These are phyloP conservation scores for Thielaviopsis ethacetica DNA, from an alignment of 2,329 filamentous ascomycete species.

Conservation along the genomic window DNA sequence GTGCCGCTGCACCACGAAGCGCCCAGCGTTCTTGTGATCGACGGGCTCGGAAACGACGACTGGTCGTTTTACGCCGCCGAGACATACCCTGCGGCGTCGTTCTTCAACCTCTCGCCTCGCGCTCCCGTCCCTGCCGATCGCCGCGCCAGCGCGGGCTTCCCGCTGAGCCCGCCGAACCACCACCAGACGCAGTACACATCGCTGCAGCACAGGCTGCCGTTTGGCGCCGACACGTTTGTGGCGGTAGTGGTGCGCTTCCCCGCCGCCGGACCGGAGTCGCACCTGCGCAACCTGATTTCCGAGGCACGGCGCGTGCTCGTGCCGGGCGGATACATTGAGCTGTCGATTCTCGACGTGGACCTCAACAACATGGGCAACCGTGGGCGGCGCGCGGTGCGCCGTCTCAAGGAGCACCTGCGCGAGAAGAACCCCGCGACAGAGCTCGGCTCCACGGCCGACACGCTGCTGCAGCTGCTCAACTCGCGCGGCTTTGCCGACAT, in stretches of 20 bases:
- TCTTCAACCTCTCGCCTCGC: conserved; percentile 58
- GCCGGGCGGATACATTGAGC: conserved; percentile 63
- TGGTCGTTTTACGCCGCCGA: conserved; percentile 79
- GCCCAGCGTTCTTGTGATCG: conserved; percentile 56
- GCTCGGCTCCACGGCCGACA: conserved; percentile 42
- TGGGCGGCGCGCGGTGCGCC: conserved; percentile 50
- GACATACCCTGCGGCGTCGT: conserved; percentile 56
- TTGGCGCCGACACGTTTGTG: conserved; percentile 59
- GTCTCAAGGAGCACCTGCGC: conserved; percentile 55
- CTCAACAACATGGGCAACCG: conserved; percentile 67
- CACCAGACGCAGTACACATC: conserved; percentile 55
- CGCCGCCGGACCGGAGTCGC: conserved; percentile 46
- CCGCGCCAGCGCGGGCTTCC: conserved; percentile 29
- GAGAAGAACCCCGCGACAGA: conserved; percentile 41
- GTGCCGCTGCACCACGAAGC: conserved; percentile 19
- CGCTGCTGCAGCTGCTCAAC: conserved; percentile 50
- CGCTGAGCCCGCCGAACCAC: conserved; percentile 49
- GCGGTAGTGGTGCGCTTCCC: conserved; percentile 67
- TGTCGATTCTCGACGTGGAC: conserved; percentile 63
- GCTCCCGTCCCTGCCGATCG: conserved; percentile 32
- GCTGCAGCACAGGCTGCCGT: conserved; percentile 52
- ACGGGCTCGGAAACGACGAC: conserved; percentile 73
- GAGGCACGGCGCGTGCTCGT: conserved; percentile 65
- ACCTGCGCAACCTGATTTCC: conserved; percentile 54
- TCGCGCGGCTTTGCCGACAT: conserved; percentile 54